A percentile compares a stretch with the other conserved stretches of the same genome.
phyloP scores from a whole-genome alignment of 2,329 filamentous ascomycete species.

The Atkinsonella hypoxylon region DNA sequence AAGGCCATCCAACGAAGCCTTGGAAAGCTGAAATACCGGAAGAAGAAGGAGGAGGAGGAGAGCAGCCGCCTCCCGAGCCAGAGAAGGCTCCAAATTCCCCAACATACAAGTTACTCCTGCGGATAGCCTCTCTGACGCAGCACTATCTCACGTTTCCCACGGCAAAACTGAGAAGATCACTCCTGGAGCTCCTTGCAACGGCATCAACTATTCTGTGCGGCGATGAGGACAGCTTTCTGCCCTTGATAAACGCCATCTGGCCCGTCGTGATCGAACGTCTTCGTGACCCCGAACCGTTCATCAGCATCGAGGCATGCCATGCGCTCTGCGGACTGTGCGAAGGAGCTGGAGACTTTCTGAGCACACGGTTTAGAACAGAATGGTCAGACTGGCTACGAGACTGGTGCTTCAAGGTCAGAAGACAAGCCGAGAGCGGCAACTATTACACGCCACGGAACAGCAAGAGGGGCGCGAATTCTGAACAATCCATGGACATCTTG shows the following conservation, averaged over 20 bases:
- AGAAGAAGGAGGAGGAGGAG: conserved; percentile 24
- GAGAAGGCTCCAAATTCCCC: conserved; percentile 59
- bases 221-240: conserved; percentile 75
- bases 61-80: conserved; percentile 21
- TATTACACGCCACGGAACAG: conserved; percentile 4
- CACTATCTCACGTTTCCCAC: conserved; percentile 83
- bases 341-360: conserved; percentile 70
- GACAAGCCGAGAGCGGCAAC: conserved; percentile 20
- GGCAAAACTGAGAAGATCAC: conserved; percentile 61
- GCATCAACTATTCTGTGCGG: conserved; percentile 59
- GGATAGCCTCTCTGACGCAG: conserved; percentile 74
- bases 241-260: conserved; percentile 84
- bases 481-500: conserved; percentile 13
- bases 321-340: conserved; percentile 58
- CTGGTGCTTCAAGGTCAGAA: conserved; percentile 35
- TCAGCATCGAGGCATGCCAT: conserved; percentile 58
- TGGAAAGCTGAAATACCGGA: conserved; percentile 25
- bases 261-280: conserved; percentile 62
- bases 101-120: conserved; percentile 69
- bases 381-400: conserved; percentile 47
- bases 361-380: conserved; percentile 59
- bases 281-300: conserved; percentile 53
- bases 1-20: conserved; percentile 20
- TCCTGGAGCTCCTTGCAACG: conserved; percentile 65
- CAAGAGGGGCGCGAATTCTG: neutral